Evolutionary conservation across 2,329 filamentous ascomycete genomes (phyloP), one percentile per base, ranked within the genome.

Genomic region (Talaromyces rugulosus): DNA sequence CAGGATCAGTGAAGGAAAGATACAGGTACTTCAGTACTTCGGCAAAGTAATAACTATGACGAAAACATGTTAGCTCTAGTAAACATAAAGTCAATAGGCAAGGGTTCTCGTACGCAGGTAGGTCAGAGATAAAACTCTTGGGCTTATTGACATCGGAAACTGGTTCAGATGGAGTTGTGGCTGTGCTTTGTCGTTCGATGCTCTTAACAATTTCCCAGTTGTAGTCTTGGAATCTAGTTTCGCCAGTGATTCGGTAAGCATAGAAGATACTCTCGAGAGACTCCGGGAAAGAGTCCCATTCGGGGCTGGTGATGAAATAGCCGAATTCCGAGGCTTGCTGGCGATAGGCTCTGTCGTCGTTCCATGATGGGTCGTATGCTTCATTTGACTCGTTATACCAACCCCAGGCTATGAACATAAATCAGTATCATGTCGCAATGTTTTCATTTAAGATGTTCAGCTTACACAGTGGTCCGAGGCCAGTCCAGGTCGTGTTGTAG

Each of bases 11-110:
- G 69, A 88, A 89, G 8, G 87, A 79, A 61, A 89, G 74, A 64
- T 85, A 89, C 66, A 87, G 87, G 72, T 89, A 89, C 72, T 89
- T 89, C 58, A 89, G 74, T 66, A 86, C 88, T 75, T 89, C 86
- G 1, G 85, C 85, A 23, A 66, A 68, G 40, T 66, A 68, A 33
- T 66, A 68, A 59, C 64, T 66, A 34, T 3, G 56, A 16, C 12
- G 1, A 40, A 52, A 42, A n/a, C 54, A 5, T 31, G 16, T 57
- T 51, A 51, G 51, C 27, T 36, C 5, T 44, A 11, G 52, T 16
- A 57, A 40, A n/a, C 16, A 47, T 58, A n/a, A 52, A 28, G 0
- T 11, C 18, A 51, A 52, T 14, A 34, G 28, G 44, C 51, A 14
- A 66, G 60, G 60, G 61, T 59, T 56, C 44, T 47, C 42, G 66